A percentile compares a stretch with the other conserved stretches of the same genome.
Conservation (phyloP, 2,329 filamentous ascomycete species). For the Reticulascus tulasneorum region DNA sequence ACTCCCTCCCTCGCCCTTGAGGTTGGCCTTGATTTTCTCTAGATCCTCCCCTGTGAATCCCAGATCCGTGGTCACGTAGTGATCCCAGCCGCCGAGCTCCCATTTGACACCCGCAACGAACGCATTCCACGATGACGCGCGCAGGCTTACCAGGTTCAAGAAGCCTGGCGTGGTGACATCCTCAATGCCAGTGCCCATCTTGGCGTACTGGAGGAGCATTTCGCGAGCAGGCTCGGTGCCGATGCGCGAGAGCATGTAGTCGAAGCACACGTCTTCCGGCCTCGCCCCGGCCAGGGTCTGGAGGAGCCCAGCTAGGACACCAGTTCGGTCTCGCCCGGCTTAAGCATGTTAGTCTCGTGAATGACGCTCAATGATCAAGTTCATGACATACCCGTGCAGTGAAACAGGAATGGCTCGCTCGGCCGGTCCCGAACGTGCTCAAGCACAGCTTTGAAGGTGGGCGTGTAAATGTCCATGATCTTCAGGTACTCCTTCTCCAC, state of each 20-base stretch:
- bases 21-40: constrained; percentile 41
- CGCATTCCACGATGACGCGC: constrained; percentile 38
- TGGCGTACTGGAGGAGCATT: constrained; percentile 39
- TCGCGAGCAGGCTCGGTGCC: constrained; percentile 48
- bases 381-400: constrained; percentile 46
- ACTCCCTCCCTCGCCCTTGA: constrained; percentile 21
- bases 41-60: constrained; percentile 44
- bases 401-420: constrained; percentile 43
- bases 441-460: constrained; percentile 39
- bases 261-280: constrained; percentile 36
- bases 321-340: constrained; percentile 54
- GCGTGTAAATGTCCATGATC: constrained; percentile 37
- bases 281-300: constrained; percentile 44
- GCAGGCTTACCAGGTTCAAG: constrained; percentile 41
- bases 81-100: constrained; percentile 45
- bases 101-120: constrained; percentile 40
- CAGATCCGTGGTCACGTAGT: constrained; percentile 40
- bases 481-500: constrained; percentile 45
- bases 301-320: constrained; percentile 47
- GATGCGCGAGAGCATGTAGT: constrained; percentile 52
- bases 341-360: not conserved
- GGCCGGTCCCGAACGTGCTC: constrained; percentile 44
- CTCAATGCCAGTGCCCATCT: constrained; percentile 28
- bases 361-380: not conserved
- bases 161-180: constrained; percentile 42